phyloP scores from a whole-genome alignment of 2,329 filamentous ascomycete species.

The Penicillium sp. region DNA sequence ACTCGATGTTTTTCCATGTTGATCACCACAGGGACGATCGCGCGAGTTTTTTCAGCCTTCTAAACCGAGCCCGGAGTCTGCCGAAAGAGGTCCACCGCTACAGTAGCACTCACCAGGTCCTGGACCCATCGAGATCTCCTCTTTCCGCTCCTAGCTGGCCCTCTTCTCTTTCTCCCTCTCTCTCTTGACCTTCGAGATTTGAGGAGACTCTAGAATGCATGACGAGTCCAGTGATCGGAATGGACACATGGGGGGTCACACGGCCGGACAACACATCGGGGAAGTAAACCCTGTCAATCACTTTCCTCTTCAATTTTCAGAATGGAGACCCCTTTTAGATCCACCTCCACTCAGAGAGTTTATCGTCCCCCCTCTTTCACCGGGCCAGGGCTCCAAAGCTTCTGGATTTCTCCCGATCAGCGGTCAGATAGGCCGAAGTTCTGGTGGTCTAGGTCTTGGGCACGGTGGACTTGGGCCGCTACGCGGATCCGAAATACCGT shows the following conservation, averaged over 20 bases:
- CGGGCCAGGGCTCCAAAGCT: background rate
- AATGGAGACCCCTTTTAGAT: conserved; percentile 7
- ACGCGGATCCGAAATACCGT: conserved; percentile 2
- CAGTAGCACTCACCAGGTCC: background rate
- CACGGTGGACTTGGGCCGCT: conserved; percentile 12
- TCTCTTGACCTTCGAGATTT: background rate
- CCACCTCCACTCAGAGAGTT: conserved; percentile 14
- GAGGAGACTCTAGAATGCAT: background rate
- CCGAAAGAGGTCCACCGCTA: conserved; percentile 4
- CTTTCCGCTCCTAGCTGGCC: background rate
- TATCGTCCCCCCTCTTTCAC: conserved; percentile 7
- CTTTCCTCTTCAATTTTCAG: conserved; percentile 1
- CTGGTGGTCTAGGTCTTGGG: conserved; percentile 9
- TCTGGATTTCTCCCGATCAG: conserved; percentile 3
- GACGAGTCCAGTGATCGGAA: background rate
- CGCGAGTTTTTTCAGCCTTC: background rate
- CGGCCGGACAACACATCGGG: background rate
- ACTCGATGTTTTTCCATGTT: background rate
- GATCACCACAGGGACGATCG: background rate
- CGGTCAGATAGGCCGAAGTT: conserved; percentile 11
- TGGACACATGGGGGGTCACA: background rate
- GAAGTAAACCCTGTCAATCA: conserved; percentile 9
- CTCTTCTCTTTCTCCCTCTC: too few species aligned
- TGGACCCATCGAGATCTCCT: background rate
- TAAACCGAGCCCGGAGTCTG: conserved; percentile 1